Percentiles rank a stretch among this genome's conserved stretches.
phyloP scores from a whole-genome alignment of 306 rosid genomes.

The Lathyrus sativus region DNA sequence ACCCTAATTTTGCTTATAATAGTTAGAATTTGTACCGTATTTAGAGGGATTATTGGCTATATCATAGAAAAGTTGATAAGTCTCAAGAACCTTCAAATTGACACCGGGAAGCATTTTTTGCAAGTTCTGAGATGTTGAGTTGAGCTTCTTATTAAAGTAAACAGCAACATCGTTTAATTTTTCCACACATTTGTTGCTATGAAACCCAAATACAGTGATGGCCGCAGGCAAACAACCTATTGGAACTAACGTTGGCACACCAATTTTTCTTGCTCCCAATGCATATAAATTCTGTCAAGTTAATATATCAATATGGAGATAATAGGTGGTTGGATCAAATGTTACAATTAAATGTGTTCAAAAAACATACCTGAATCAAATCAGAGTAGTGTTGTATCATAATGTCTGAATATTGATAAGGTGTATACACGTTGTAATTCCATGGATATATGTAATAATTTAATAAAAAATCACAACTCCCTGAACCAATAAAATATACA shows the following conservation, averaged over 20 bases:
- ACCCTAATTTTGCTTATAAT: no score
- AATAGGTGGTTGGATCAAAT: no score
- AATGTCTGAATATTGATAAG: slow-evolving; percentile 56
- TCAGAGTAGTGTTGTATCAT: slow-evolving; percentile 47
- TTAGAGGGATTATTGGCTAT: slow-evolving; percentile 53
- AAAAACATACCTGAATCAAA: slow-evolving; percentile 54
- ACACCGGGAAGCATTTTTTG: background rate
- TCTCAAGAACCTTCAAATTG: slow-evolving; percentile 40
- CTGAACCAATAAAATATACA: slow-evolving; percentile 53
- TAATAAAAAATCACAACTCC: slow-evolving; percentile 68
- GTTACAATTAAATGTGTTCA: no score
- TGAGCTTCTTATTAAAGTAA: slow-evolving; percentile 2
- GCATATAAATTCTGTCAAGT: slow-evolving; percentile 13
- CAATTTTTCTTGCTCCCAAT: slow-evolving; percentile 5
- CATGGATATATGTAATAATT: slow-evolving; percentile 70
- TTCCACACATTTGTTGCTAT: background rate
- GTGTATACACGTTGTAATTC: slow-evolving; percentile 43
- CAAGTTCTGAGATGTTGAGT: background rate
- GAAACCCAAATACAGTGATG: background rate
- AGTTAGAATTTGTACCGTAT: background rate
- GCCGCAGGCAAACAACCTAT: background rate
- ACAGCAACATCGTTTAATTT: background rate
- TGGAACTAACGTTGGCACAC: background rate
- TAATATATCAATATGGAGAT: no score
- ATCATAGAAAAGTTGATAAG: slow-evolving; percentile 57